phyloP scores from a whole-genome alignment of 179 eudicot genomes.

The Corrigiola litoralis region DNA sequence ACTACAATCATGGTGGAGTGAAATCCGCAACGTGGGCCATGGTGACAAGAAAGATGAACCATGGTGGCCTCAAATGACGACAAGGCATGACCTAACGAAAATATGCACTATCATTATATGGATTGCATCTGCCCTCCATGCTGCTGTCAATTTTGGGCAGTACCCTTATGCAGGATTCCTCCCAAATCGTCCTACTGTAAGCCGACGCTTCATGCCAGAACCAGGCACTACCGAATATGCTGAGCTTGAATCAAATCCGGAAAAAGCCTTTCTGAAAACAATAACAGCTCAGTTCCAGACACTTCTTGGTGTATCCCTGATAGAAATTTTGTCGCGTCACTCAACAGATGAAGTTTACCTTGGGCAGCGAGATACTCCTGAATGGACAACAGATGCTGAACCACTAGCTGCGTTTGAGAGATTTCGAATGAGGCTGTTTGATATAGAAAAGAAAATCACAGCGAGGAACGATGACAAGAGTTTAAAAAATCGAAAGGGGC shows the following conservation, averaged over 20 bases:
- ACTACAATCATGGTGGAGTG: conserved; percentile 54
- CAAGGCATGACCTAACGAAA: conserved; percentile 34
- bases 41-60: conserved; percentile 57
- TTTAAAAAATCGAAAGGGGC: conserved; percentile 41
- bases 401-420: conserved; percentile 42
- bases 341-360: conserved; percentile 69
- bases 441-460: conserved; percentile 33
- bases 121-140: conserved; percentile 82
- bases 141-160: conserved; percentile 82
- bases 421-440: conserved; percentile 27
- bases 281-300: conserved; percentile 63
- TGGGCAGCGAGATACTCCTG: conserved; percentile 58
- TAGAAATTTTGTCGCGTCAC: conserved; percentile 66
- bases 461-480: conserved; percentile 34
- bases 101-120: conserved; percentile 71
- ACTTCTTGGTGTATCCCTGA: conserved; percentile 54
- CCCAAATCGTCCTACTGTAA: conserved; percentile 65
- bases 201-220: conserved; percentile 66
- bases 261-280: conserved; percentile 44
- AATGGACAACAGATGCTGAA: conserved; percentile 59
- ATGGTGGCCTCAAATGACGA: conserved; percentile 84
- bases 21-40: conserved; percentile 41
- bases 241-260: conserved; percentile 53
- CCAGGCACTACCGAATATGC: conserved; percentile 53
- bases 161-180: conserved; percentile 81